These are phyloP conservation scores for peach (Prunus persica) DNA, from an alignment of 306 rosid genomes.

Conservation along the genomic window DNA sequence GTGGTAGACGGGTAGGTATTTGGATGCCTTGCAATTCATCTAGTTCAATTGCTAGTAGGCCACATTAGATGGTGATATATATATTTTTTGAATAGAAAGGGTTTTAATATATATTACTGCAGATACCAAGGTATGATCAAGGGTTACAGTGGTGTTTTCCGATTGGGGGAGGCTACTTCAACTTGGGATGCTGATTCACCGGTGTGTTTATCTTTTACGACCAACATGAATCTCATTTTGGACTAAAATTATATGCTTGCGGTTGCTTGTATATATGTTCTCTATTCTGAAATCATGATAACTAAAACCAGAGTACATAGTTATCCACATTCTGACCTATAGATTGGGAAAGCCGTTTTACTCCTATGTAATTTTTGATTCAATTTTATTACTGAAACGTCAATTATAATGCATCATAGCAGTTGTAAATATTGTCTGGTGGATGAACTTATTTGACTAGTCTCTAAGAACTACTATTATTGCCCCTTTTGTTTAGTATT, in stretches of 20 bases:
- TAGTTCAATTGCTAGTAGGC: not conserved
- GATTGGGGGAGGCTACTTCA: conserved; percentile 97
- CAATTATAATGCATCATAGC: not conserved
- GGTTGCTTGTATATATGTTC: not conserved
- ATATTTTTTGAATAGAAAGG: not conserved
- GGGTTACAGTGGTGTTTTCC: conserved; percentile 93
- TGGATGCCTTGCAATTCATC: conserved; percentile 13
- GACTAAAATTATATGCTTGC: not conserved
- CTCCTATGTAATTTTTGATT: not conserved
- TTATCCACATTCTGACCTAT: not conserved
- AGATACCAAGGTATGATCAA: conserved; percentile 95
- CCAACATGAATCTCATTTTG: not conserved
- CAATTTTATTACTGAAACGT: not conserved
- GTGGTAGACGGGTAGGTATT: conserved; percentile 64
- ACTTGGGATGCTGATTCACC: conserved; percentile 99
- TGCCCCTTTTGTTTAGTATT: not conserved
- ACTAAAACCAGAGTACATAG: not conserved
- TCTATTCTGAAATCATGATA: not conserved
- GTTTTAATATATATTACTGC: conserved; percentile 25
- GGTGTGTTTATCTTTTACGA: conserved; percentile 46
- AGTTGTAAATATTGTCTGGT: not conserved
- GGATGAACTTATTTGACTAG: not conserved
- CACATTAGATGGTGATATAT: conserved; percentile 5
- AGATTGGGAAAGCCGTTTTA: not conserved
- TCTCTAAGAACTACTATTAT: not conserved